Evolutionary conservation across 1,284 basidiomycete species (phyloP), one percentile per base, ranked within the genome.

Genomic region (Xerocomus amazonicus): DNA sequence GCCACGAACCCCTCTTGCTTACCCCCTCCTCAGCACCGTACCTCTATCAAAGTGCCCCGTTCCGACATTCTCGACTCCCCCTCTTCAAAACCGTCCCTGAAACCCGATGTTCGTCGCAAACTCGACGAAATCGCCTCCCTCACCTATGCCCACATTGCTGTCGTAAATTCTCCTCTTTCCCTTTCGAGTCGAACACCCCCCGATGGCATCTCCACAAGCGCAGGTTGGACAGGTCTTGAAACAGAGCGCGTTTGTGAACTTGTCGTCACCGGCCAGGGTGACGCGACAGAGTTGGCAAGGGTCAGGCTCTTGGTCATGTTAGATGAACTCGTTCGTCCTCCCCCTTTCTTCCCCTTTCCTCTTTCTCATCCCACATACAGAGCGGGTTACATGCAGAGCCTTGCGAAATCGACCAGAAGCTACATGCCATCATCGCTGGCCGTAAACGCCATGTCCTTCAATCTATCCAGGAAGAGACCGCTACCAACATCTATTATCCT

Each of bases 391-490:
- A 96, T 64, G 81, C 90, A 9, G 96, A 98, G 66, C 72, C 81
- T 19, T 90, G 89, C 69, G 96, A 98, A 70, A 92, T 99, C 58
- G 96, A 98, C 67, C 90, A 92, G 71, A 97, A 97, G 68, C 73
- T 97, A 2, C 95, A 97, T 69, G 83, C 89, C 45, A 93, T 97
- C 66, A 81, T 97, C 55, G 90, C 92, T 10, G 92, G 92, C 17
- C 85, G 92, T 55, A 97, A 97, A 72, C 89, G 96, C 42, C 78
- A 78, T 51, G 79, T 89, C 23, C 76, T 99, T 37, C 96, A 98
- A 70, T 80, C 87, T 7, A 97, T 99, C 51, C 92, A 97, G 68
- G 94, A 98, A 70, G 94, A 98, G 70, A 98, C 96, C 0, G 94
- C 87, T 0, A 97, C 96, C 50, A 99, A 96, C 66, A 92, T 99